These are phyloP conservation scores for Fennellomyces sp. DNA, from an alignment of 371 early-diverging fungal genomes.

Conservation along the genomic window DNA sequence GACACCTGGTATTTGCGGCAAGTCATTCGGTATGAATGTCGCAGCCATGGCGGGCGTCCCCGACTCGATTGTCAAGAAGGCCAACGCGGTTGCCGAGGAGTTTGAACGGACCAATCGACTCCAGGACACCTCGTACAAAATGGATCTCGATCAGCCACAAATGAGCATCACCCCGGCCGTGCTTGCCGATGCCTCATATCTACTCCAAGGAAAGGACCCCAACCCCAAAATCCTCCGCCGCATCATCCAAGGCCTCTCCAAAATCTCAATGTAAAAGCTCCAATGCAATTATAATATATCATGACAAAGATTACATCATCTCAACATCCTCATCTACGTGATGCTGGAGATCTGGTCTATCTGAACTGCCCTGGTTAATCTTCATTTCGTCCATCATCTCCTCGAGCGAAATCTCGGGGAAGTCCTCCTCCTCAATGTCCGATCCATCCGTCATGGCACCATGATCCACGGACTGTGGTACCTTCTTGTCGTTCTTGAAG, in stretches of 20 bases:
- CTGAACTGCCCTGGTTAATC: slow-evolving; percentile 61
- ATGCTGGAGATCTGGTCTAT: slow-evolving; percentile 18
- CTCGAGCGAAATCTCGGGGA: slow-evolving; percentile 89
- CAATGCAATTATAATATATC: background rate
- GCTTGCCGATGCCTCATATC: slow-evolving; percentile 2
- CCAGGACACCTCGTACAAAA: slow-evolving; percentile 37
- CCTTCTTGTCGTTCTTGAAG: slow-evolving; percentile 67
- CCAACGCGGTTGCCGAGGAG: slow-evolving; percentile 69
- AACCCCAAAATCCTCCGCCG: background rate
- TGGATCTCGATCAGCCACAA: slow-evolving; percentile 16
- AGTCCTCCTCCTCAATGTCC: slow-evolving; percentile 77
- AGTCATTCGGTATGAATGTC: slow-evolving; percentile 89
- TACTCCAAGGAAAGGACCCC: background rate
- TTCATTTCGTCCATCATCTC: slow-evolving; percentile 91
- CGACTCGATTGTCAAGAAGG: slow-evolving; percentile 54
- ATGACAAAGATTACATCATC: slow-evolving; percentile 21
- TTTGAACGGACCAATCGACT: slow-evolving; percentile 64
- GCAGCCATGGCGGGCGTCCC: slow-evolving; percentile 98
- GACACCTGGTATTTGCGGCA: slow-evolving; percentile 78
- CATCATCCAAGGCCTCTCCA: background rate
- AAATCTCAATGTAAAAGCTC: background rate
- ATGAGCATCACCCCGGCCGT: slow-evolving; percentile 6
- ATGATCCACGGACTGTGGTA: slow-evolving; percentile 38
- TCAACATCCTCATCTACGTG: slow-evolving; percentile 43
- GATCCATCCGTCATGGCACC: slow-evolving; percentile 56